Base-by-base conservation (phyloP, 768 basidiomycete genomes). In the Pleurotus giganteus region DNA sequence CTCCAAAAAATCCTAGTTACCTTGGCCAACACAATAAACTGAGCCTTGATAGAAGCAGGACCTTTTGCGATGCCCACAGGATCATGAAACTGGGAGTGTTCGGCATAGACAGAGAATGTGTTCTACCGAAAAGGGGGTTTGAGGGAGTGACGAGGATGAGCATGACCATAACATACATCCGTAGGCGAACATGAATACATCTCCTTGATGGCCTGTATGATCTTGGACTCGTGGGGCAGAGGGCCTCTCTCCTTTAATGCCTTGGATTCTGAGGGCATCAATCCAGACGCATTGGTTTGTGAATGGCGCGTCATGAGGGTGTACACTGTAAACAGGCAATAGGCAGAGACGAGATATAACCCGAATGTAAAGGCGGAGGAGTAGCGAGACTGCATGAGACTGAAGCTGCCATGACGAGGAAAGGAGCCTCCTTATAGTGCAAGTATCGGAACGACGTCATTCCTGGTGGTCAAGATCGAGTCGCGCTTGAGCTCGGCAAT, bases 51-150 rank as follows among this genome's bases (percentile, higher is more conserved):
- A 8, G 77, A 69, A 27, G 66, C 65, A 11, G 66, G 41, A 3
- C 75, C 78, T 24, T 71, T 62, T 8, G 77, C 72, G 41, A 77
- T 74, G 32, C 78, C 77, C 42, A 79, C 60, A 11, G 75, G 76
- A 57, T 79, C 76, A 53, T 76, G 73, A 57, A 80, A 79, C 50
- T 74, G 62, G 0, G 75, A 75, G 29, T 78, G 64, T 15, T 63
- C 57, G 9, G 73, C 58, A 47, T 79, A 79, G 7, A 78, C 69
- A 53, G 66, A 63, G 56, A 79, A 79, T 3, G 78, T 71, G n/a
- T 53, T 63, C 78, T 78, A 51, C 1, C n/a, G 15, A 34, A 7
- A 13, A 23, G 5, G 47, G 13, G 17, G 39, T 27, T 46, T 26
- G 12, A 7, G 21, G 15, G 6, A 13, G 26, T 2, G 15, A 2